phyloP scores from a whole-genome alignment of 2,329 filamentous ascomycete species.

The Colletotrichum lupini region DNA sequence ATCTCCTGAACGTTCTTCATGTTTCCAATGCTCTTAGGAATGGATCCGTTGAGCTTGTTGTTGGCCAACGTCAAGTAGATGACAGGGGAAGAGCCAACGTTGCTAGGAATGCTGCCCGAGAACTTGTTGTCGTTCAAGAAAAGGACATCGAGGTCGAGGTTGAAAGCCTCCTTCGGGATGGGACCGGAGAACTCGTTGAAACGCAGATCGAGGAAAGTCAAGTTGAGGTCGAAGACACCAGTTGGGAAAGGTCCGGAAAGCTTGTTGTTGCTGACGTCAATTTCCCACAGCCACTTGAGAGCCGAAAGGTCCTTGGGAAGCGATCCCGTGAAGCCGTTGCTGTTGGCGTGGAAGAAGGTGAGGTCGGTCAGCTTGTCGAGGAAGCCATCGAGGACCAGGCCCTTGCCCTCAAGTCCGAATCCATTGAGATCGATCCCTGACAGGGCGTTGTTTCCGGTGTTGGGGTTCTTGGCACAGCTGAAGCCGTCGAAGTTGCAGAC shows the following conservation, averaged over 20 bases:
- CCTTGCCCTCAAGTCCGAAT: conserved; percentile 1
- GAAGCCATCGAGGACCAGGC: conserved; percentile 6
- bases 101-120: conserved; percentile 12
- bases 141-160: conserved; percentile 8
- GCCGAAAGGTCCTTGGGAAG: conserved; percentile 12
- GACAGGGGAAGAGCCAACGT: conserved; percentile 3
- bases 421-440: conserved; percentile 1
- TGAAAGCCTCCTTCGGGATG: conserved; percentile 1
- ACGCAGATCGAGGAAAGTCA: conserved; percentile 5
- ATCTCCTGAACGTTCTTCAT: conserved; percentile 5
- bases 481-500: conserved; percentile 21
- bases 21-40: neutral
- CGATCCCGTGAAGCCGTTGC: conserved; percentile 13
- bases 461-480: conserved; percentile 1
- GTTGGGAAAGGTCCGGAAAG: conserved; percentile 6
- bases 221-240: neutral
- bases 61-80: conserved; percentile 3
- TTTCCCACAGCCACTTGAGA: conserved; percentile 7
- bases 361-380: conserved; percentile 21
- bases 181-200: conserved; percentile 16
- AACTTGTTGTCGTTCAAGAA: conserved; percentile 23
- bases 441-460: conserved; percentile 1
- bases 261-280: conserved; percentile 9
- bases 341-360: conserved; percentile 19
- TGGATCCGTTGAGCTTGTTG: conserved; percentile 1